Evolutionary conservation across 768 basidiomycete genomes (phyloP).

Genomic region (Solioccasus polychromus): DNA sequence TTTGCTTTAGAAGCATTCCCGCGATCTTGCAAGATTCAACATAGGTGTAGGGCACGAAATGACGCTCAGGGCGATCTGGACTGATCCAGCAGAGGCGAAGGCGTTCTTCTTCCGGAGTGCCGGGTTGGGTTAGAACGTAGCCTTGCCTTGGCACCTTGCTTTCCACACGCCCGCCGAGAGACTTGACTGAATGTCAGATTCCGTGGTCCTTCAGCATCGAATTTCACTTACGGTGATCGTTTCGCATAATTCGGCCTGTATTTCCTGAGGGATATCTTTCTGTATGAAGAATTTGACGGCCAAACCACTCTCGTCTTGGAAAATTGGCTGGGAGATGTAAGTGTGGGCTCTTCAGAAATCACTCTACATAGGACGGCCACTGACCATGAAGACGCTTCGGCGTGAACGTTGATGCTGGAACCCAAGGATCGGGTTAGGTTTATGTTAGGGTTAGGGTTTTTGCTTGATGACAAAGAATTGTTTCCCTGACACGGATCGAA

Average conservation of each 20-base stretch:
- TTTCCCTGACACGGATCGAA: no score
- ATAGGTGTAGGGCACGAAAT: conserved; percentile 79
- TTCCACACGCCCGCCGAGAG: conserved; percentile 74
- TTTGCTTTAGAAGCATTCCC: conserved; percentile 69
- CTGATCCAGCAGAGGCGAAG: conserved; percentile 73
- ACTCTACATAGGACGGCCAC: not conserved
- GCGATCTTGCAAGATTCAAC: conserved; percentile 84
- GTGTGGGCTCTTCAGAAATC: conserved; percentile 2
- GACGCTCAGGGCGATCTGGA: conserved; percentile 66
- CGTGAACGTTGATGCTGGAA: conserved; percentile 14
- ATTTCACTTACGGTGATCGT: conserved; percentile 55
- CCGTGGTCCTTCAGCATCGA: not conserved
- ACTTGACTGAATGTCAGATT: conserved; percentile 37
- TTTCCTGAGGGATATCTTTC: conserved; percentile 66
- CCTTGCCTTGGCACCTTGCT: conserved; percentile 75
- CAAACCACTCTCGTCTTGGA: conserved; percentile 64
- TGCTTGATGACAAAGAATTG: no score
- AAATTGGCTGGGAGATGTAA: conserved; percentile 52
- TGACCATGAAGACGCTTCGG: conserved; percentile 19
- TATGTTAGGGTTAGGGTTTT: conserved; percentile 29
- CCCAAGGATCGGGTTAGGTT: conserved; percentile 35
- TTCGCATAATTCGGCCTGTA: conserved; percentile 70
- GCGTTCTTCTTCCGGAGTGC: conserved; percentile 69
- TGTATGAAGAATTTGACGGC: conserved; percentile 84
- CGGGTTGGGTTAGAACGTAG: conserved; percentile 67